Conservation (phyloP, 148 eudicot genomes). For the Amaranthus palmeri region DNA sequence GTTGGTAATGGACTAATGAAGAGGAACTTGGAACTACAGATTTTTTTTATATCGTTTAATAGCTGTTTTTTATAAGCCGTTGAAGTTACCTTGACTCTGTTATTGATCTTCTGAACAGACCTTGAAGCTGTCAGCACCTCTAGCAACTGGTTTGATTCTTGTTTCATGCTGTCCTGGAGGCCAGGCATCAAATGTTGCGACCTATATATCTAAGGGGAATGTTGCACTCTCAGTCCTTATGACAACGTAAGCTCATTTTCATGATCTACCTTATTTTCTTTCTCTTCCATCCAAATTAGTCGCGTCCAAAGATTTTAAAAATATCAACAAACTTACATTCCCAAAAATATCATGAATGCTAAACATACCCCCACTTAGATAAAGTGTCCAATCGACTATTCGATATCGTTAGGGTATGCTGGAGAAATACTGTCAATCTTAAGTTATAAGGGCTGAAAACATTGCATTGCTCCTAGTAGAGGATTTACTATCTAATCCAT, state of each 20-base stretch:
- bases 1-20: neutral
- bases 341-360: too few species aligned
- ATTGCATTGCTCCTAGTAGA: too few species aligned
- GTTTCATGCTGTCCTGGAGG: conserved; percentile 99
- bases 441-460: too few species aligned
- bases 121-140: conserved; percentile 88
- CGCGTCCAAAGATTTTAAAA: too few species aligned
- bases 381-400: too few species aligned
- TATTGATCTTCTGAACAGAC: conserved; percentile 42
- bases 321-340: too few species aligned
- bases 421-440: too few species aligned
- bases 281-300: too few species aligned
- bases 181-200: conserved; percentile 99
- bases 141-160: conserved; percentile 96
- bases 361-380: too few species aligned
- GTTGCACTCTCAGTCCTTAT: conserved; percentile 99
- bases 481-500: too few species aligned
- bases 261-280: neutral
- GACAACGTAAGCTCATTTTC: conserved; percentile 80
- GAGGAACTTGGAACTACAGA: neutral
- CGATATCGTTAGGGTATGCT: too few species aligned
- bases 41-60: neutral
- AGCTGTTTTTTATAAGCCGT: neutral
- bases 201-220: conserved; percentile 95
- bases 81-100: conserved; percentile 14